phyloP scores from a whole-genome alignment of 2,329 filamentous ascomycete species.

The Cyanodermella asteris region DNA sequence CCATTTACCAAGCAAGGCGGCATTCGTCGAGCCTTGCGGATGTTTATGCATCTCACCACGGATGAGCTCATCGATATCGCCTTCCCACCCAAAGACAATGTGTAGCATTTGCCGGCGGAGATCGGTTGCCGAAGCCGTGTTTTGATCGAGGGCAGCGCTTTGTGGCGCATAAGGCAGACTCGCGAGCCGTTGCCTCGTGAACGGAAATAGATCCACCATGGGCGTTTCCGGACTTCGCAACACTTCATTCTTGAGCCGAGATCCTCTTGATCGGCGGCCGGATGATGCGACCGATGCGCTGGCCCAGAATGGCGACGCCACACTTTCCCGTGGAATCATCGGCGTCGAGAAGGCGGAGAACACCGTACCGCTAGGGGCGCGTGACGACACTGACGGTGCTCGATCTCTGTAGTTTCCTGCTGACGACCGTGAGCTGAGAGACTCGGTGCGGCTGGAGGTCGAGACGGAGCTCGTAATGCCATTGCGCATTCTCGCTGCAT shows the following conservation, averaged over 20 bases:
- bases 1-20: conserved; percentile 79
- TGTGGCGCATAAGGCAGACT: conserved; percentile 69
- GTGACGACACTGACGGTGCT: conserved; percentile 19
- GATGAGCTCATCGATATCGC: conserved; percentile 59
- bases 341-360: conserved; percentile 16
- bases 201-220: conserved; percentile 66
- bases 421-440: conserved; percentile 35
- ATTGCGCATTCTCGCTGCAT: conserved; percentile 37
- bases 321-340: conserved; percentile 15
- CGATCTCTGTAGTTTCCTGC: conserved; percentile 18
- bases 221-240: conserved; percentile 55
- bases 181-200: conserved; percentile 55
- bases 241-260: conserved; percentile 60
- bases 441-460: conserved; percentile 35
- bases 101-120: conserved; percentile 76
- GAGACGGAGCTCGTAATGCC: conserved; percentile 47
- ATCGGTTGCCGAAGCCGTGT: conserved; percentile 48
- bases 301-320: conserved; percentile 17
- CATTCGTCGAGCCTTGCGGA: conserved; percentile 47
- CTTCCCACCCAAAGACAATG: conserved; percentile 87
- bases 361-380: conserved; percentile 22
- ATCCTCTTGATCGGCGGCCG: conserved; percentile 26
- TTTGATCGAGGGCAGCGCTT: conserved; percentile 34
- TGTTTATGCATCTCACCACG: conserved; percentile 66
- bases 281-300: conserved; percentile 24